Conservation (phyloP, 2,329 filamentous ascomycete species). For the Apiospora hydei region DNA sequence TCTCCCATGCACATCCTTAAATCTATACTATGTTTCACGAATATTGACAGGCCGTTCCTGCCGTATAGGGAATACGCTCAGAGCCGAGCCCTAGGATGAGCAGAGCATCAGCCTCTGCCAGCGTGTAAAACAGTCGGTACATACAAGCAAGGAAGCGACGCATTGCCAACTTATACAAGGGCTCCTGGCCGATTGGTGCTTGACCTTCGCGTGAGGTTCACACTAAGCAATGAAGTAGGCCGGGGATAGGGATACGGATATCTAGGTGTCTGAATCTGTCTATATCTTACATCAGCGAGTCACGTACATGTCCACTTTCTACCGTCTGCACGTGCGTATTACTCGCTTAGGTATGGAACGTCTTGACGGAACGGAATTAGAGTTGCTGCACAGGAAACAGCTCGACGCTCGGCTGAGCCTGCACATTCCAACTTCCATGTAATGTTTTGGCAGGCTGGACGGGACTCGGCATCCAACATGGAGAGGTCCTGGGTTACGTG, state of each 20-base stretch:
- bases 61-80: not conserved
- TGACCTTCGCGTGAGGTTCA: not conserved
- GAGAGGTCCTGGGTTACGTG: not conserved
- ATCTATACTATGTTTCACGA: constrained; percentile 11
- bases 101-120: not conserved
- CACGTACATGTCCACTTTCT: not conserved
- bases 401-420: not conserved
- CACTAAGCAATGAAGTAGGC: not conserved
- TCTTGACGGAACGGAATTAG: not conserved
- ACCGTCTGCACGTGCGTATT: not conserved
- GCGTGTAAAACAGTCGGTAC: not conserved
- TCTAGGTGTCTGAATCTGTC: not conserved
- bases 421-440: constrained; percentile 4
- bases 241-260: not conserved
- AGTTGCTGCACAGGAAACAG: constrained; percentile 17
- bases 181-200: not conserved
- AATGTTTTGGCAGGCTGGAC: constrained; percentile 11
- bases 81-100: not conserved
- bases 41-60: not conserved
- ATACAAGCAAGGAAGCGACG: not conserved
- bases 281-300: not conserved
- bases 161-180: not conserved
- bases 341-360: constrained; percentile 5
- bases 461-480: constrained; percentile 18
- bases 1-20: not conserved